Conservation (phyloP, 2,329 filamentous ascomycete species). For the Colletotrichum somersetense region DNA sequence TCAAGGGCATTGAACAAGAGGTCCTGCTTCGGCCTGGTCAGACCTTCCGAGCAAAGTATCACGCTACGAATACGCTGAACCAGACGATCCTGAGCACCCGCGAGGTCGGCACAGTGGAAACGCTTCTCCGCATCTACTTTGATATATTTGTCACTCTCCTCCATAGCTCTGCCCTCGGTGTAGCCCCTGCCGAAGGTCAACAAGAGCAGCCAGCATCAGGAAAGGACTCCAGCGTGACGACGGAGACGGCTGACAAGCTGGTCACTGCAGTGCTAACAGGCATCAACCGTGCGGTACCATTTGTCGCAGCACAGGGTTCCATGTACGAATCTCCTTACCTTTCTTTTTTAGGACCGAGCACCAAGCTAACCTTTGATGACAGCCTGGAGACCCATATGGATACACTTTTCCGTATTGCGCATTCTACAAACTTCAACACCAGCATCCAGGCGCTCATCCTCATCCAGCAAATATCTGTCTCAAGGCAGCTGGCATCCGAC, state of each 20-base stretch:
- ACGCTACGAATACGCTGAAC: slow-evolving; percentile 95
- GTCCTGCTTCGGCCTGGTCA: slow-evolving; percentile 89
- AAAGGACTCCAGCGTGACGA: slow-evolving; percentile 48
- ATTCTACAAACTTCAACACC: slow-evolving; percentile 99
- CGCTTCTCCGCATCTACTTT: slow-evolving; percentile 92
- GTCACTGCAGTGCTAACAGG: slow-evolving; percentile 92
- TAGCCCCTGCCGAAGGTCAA: slow-evolving; percentile 12
- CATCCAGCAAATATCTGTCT: slow-evolving; percentile 89
- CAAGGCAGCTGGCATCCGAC: slow-evolving; percentile 85
- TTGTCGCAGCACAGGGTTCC: slow-evolving; percentile 83
- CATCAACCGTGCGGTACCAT: slow-evolving; percentile 96
- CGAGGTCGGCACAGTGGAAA: slow-evolving; percentile 84
- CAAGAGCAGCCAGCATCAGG: slow-evolving; percentile 17
- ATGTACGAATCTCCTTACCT: slow-evolving; percentile 64
- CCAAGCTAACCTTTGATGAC: slow-evolving; percentile 15
- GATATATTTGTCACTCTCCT: slow-evolving; percentile 86
- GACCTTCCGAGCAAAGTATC: slow-evolving; percentile 90
- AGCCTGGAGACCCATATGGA: slow-evolving; percentile 90
- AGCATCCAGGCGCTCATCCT: slow-evolving; percentile 95
- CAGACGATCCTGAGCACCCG: slow-evolving; percentile 92
- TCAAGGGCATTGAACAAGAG: slow-evolving; percentile 87
- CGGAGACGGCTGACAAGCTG: slow-evolving; percentile 88
- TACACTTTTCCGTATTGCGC: slow-evolving; percentile 94
- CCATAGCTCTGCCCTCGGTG: slow-evolving; percentile 58
- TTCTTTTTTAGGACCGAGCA: slow-evolving; percentile 12